Evolutionary conservation across 2,329 filamentous ascomycete genomes (phyloP).

Genomic region (Pseudogymnoascus sp.): DNA sequence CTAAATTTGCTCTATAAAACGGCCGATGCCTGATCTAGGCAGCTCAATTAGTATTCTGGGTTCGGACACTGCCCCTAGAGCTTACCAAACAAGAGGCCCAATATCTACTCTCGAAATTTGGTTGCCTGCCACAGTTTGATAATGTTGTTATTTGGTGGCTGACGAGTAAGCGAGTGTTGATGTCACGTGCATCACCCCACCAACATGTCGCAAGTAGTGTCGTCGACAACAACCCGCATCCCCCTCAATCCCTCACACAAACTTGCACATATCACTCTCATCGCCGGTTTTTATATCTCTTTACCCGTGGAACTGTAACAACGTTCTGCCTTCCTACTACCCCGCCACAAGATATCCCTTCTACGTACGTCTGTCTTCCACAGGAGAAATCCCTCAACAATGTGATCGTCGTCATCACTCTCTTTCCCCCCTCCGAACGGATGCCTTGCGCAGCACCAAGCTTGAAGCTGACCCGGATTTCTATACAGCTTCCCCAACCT

Average conservation of each 20-base stretch:
- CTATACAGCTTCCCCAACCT: neutral
- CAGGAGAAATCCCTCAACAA: neutral
- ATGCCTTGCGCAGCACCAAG: neutral
- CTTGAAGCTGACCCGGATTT: neutral
- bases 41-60: neutral
- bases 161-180: neutral
- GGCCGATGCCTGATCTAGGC: neutral
- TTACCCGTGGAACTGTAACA: neutral
- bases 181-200: constrained; percentile 4
- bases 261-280: constrained; percentile 1
- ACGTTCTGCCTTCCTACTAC: constrained; percentile 1
- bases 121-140: neutral
- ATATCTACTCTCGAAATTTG: neutral
- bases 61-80: neutral
- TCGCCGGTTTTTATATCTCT: constrained; percentile 2
- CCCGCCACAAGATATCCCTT: neutral
- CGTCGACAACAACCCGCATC: constrained; percentile 8
- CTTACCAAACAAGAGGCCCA: neutral
- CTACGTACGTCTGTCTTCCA: neutral
- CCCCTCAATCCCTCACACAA: constrained; percentile 9
- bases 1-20: neutral
- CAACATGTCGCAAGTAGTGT: constrained; percentile 8
- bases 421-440: neutral
- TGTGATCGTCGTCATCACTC: constrained; percentile 2
- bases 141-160: constrained; percentile 3